These are phyloP conservation scores for Fusarium illudens DNA, from an alignment of 2,329 filamentous ascomycete species.

Conservation along the genomic window DNA sequence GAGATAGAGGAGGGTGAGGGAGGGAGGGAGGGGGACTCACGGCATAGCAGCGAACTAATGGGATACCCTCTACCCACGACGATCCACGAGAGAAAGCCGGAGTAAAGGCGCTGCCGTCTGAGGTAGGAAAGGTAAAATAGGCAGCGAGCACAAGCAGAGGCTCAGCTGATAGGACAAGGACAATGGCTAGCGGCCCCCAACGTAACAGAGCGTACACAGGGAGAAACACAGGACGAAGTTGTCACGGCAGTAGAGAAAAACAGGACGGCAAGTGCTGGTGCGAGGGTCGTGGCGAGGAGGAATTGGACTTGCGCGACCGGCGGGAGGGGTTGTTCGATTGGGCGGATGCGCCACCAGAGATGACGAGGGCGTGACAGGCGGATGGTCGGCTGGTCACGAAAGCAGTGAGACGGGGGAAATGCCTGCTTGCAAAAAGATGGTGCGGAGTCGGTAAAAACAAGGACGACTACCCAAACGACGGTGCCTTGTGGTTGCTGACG, in stretches of 20 bases:
- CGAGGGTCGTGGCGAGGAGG: constrained; percentile 41
- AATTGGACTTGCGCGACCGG: constrained; percentile 41
- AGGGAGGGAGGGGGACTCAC: constrained; percentile 48
- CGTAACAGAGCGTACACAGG: constrained; percentile 27
- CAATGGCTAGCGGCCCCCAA: constrained; percentile 36
- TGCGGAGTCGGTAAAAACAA: constrained; percentile 35
- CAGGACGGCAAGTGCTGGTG: constrained; percentile 34
- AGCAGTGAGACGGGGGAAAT: constrained; percentile 42
- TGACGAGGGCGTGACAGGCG: constrained; percentile 40
- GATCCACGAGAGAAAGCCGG: constrained; percentile 55
- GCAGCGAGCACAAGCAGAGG: constrained; percentile 24
- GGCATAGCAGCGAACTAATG: constrained; percentile 52
- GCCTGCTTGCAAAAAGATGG: constrained; percentile 34
- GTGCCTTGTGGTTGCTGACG: constrained; percentile 34
- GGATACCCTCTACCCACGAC: constrained; percentile 58
- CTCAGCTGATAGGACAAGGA: constrained; percentile 29
- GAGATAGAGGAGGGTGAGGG: constrained; percentile 27
- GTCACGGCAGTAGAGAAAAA: constrained; percentile 30
- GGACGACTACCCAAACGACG: constrained; percentile 27
- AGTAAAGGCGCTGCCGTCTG: constrained; percentile 51
- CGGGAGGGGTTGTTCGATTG: constrained; percentile 38
- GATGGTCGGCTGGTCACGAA: constrained; percentile 39
- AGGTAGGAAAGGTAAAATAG: constrained; percentile 23
- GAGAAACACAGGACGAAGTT: constrained; percentile 35
- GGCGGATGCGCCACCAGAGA: constrained; percentile 37